phyloP scores from a whole-genome alignment of 1,284 basidiomycete genomes.

The Ceratobasidium papillatum region DNA sequence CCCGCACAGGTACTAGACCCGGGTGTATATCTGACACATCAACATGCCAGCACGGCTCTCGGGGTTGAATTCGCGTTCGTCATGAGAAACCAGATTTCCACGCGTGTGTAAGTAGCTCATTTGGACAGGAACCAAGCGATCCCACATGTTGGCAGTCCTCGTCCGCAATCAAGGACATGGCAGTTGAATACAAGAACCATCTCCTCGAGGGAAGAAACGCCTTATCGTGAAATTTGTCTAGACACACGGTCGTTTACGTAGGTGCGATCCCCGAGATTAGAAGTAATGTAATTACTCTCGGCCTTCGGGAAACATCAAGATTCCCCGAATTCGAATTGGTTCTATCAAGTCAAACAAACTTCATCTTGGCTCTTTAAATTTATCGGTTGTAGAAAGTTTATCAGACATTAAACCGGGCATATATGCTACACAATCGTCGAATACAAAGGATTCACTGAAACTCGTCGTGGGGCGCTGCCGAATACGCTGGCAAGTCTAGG shows the following conservation, averaged over 20 bases:
- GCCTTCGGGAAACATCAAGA: not conserved
- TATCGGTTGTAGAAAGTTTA: not conserved
- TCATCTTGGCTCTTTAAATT: not conserved
- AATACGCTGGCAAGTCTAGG: slow-evolving; percentile 31
- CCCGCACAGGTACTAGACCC: not conserved
- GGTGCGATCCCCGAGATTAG: not conserved
- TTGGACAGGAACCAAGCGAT: not conserved
- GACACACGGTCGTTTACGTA: slow-evolving; percentile 13
- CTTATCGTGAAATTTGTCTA: slow-evolving; percentile 22
- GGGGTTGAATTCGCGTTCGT: not conserved
- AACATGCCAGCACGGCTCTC: slow-evolving; percentile 2
- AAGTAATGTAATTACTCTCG: not conserved
- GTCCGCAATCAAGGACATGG: slow-evolving; percentile 33
- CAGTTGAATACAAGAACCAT: not conserved
- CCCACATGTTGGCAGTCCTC: slow-evolving; percentile 3
- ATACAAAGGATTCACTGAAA: slow-evolving; percentile 6
- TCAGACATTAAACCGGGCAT: not conserved
- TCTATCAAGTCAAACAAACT: not conserved
- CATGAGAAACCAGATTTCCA: slow-evolving; percentile 27
- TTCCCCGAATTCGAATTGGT: not conserved
- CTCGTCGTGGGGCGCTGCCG: slow-evolving; percentile 3
- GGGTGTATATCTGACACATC: slow-evolving; percentile 22
- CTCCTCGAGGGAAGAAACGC: slow-evolving; percentile 14
- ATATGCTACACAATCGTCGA: not conserved
- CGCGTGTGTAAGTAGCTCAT: slow-evolving; percentile 2